Evolutionary conservation across 108 stramenopile species (phyloP).

Genomic region (Nannochloropsis gaditana): DNA sequence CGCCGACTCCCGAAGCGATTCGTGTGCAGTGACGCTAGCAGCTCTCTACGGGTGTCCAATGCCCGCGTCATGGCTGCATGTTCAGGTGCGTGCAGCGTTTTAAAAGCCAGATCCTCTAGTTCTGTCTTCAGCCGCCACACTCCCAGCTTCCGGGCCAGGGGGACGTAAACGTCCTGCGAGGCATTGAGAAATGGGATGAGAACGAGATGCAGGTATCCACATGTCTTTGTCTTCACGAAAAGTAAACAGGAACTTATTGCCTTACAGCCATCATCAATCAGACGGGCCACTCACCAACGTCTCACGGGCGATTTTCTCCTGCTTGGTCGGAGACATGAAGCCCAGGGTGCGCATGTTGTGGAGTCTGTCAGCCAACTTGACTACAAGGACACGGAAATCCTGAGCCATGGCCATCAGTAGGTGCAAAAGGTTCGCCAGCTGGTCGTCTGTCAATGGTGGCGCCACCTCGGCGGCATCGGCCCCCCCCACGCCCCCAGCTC

Average conservation of each 20-base stretch:
- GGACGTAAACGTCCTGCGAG: constrained; percentile 80
- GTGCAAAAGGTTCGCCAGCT: constrained; percentile 85
- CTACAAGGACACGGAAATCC: constrained; percentile 88
- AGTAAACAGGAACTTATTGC: not conserved
- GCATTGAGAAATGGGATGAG: not conserved
- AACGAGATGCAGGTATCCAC: not conserved
- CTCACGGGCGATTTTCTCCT: constrained; percentile 79
- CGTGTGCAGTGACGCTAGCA: not conserved
- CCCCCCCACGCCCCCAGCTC: constrained; percentile 32
- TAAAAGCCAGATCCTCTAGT: constrained; percentile 86
- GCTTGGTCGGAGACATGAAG: constrained; percentile 85
- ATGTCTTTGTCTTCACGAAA: not conserved
- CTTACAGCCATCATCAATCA: not conserved
- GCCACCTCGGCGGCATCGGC: constrained; percentile 26
- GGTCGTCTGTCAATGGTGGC: constrained; percentile 69
- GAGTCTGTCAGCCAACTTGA: constrained; percentile 86
- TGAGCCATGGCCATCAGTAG: constrained; percentile 96
- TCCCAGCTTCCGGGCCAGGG: constrained; percentile 88
- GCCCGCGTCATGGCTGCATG: constrained; percentile 64
- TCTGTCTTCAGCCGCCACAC: constrained; percentile 91
- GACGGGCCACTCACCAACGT: constrained; percentile 55
- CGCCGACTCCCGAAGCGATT: constrained; percentile 1
- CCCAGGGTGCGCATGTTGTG: constrained; percentile 89
- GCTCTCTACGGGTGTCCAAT: not conserved
- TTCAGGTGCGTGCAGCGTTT: constrained; percentile 82